Evolutionary conservation across 2,329 filamentous ascomycete species (phyloP).

Genomic region (Epicoccum sorghinum): DNA sequence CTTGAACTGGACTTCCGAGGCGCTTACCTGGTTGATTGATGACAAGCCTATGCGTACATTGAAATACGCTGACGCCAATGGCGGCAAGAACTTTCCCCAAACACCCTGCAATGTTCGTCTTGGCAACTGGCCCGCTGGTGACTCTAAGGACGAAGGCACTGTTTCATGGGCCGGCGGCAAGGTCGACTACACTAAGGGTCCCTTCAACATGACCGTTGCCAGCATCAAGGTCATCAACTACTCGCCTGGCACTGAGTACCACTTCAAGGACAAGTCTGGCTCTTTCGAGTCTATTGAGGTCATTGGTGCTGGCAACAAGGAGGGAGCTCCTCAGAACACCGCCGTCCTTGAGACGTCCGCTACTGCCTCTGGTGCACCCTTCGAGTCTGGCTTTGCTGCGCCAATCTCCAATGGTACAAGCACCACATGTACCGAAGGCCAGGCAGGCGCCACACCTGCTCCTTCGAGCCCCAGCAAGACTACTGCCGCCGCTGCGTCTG

Average conservation of each 20-base stretch:
- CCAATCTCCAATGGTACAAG: constrained; percentile 20
- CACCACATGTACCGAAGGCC: constrained; percentile 22
- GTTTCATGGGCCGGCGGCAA: constrained; percentile 71
- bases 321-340: constrained; percentile 39
- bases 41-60: constrained; percentile 68
- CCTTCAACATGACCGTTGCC: constrained; percentile 60
- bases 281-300: constrained; percentile 57
- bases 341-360: constrained; percentile 30
- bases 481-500: constrained; percentile 10
- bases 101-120: constrained; percentile 69
- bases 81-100: constrained; percentile 71
- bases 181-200: constrained; percentile 54
- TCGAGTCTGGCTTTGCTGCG: constrained; percentile 33
- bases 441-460: constrained; percentile 8
- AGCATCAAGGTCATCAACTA: constrained; percentile 59
- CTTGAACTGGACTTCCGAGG: constrained; percentile 71
- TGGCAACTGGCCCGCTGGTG: constrained; percentile 57
- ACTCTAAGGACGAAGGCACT: constrained; percentile 60
- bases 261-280: constrained; percentile 57
- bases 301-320: constrained; percentile 41
- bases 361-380: constrained; percentile 28
- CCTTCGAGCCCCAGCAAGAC: constrained; percentile 6
- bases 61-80: constrained; percentile 61
- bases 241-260: constrained; percentile 58
- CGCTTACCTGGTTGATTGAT: constrained; percentile 74